phyloP scores from a whole-genome alignment of 345 rosid species.

The Populus davidiana region DNA sequence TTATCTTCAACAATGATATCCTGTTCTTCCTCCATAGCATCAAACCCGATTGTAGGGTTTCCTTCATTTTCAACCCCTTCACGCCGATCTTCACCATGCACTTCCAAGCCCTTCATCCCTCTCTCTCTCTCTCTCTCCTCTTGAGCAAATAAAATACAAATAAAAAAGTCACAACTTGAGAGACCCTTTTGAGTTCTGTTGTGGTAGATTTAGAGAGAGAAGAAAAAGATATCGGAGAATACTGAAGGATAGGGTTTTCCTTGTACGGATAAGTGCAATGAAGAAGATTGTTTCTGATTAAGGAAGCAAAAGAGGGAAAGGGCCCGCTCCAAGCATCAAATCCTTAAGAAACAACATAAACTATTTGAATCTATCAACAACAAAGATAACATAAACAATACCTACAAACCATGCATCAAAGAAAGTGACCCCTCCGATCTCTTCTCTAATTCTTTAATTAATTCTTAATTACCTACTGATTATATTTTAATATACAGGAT shows the following conservation, averaged over 20 bases:
- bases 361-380: slow-evolving; percentile 33
- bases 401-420: neutral
- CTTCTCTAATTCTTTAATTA: neutral
- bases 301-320: slow-evolving; percentile 38
- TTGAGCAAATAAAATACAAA: neutral
- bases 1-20: slow-evolving; percentile 19
- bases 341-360: slow-evolving; percentile 46
- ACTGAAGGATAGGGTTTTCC: slow-evolving; percentile 11
- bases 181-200: slow-evolving; percentile 3
- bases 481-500: neutral
- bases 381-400: slow-evolving; percentile 15
- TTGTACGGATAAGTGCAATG: slow-evolving; percentile 50
- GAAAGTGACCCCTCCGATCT: neutral
- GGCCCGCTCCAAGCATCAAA: slow-evolving; percentile 37
- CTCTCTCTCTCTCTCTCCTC: neutral
- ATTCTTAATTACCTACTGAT: neutral
- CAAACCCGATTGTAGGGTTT: slow-evolving; percentile 24
- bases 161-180: slow-evolving; percentile 18
- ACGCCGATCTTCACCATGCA: slow-evolving; percentile 35
- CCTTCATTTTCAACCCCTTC: slow-evolving; percentile 15
- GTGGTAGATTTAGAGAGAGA: slow-evolving; percentile 19
- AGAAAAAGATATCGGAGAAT: neutral
- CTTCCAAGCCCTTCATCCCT: slow-evolving; percentile 21
- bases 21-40: slow-evolving; percentile 27
- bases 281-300: slow-evolving; percentile 25